Evolutionary conservation across 83 land plant genomes (phyloP), one percentile per base, ranked within the genome.

Genomic region (Picea abies): DNA sequence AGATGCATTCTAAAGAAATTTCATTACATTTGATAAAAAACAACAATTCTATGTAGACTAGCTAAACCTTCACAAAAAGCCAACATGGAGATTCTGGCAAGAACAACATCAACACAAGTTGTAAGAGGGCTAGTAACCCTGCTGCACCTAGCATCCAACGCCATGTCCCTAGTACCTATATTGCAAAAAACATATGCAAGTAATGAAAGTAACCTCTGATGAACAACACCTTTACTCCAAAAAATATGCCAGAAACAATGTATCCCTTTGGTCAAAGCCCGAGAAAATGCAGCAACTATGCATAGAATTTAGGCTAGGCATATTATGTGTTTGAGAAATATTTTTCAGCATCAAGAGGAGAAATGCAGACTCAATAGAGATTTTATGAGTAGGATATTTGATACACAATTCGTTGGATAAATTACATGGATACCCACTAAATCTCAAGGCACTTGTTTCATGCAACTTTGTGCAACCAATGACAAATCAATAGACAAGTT

Each of bases 51-150:
- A n/a, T n/a, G n/a, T n/a, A n/a, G n/a, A n/a, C n/a, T n/a, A 76
- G 16, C 29, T 2, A 71, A 81, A 92, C 95, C 93, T 92, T 90
- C 80, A 84, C 63, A 58, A 89, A 89, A 60, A 96, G 91, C 97
- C 98, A 96, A 49, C 94, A 88, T 6, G 98, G 98, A 60, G 97
- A 93, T 81, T 96, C 97, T 25, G 98, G 97, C 86, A 96, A 78
- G 68, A 83, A 91, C 17, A 94, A 82, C 92, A 96, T 90, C 3
- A 96, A 26, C 23, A 81, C 44, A 39, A 93, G 90, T 83, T 96
- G 97, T 52, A 91, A 9, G 39, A 96, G 76, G 22, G 97, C 91
- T 64, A 94, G 97, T 70, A 94, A 60, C 81, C 82, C 95, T 63
- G 94, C 85, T 63, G 87, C 92, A 25, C 97, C 98, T 56, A 96